Percentiles rank a stretch among this genome's conserved stretches.
phyloP scores from a whole-genome alignment of 768 basidiomycete genomes.

The Boletus sp. region DNA sequence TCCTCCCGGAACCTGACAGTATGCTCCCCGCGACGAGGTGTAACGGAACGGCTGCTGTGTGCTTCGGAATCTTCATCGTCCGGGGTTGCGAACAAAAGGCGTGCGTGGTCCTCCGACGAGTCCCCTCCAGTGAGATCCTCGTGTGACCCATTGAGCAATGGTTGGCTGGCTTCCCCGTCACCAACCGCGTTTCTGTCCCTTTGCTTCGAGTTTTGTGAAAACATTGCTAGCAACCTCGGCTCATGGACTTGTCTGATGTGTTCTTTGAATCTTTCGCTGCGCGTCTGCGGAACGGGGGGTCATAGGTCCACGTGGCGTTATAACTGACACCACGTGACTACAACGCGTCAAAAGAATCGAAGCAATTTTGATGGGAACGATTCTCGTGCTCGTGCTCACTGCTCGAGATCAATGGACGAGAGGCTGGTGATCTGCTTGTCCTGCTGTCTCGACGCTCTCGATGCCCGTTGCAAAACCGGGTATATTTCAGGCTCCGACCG shows the following conservation, averaged over 20 bases:
- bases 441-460: no score
- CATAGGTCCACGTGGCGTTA: constrained; percentile 8
- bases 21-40: constrained; percentile 40
- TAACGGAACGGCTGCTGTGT: constrained; percentile 32
- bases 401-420: no score
- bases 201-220: constrained; percentile 29
- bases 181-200: constrained; percentile 25
- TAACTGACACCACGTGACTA: constrained; percentile 23
- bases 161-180: constrained; percentile 49
- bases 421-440: no score
- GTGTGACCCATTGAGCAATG: constrained; percentile 51
- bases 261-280: background rate
- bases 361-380: no score
- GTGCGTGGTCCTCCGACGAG: constrained; percentile 10
- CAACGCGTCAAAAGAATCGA: constrained; percentile 1
- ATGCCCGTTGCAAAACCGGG: no score
- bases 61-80: constrained; percentile 54
- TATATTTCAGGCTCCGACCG: no score
- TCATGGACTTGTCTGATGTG: constrained; percentile 20
- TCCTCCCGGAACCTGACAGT: constrained; percentile 66
- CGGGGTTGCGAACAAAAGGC: constrained; percentile 53
- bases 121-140: constrained; percentile 38
- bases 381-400: no score
- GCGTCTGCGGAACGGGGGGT: background rate
- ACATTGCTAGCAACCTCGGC: constrained; percentile 22